Base-by-base conservation (phyloP, 495 filamentous ascomycete genomes). In the Xylaria scruposa region DNA sequence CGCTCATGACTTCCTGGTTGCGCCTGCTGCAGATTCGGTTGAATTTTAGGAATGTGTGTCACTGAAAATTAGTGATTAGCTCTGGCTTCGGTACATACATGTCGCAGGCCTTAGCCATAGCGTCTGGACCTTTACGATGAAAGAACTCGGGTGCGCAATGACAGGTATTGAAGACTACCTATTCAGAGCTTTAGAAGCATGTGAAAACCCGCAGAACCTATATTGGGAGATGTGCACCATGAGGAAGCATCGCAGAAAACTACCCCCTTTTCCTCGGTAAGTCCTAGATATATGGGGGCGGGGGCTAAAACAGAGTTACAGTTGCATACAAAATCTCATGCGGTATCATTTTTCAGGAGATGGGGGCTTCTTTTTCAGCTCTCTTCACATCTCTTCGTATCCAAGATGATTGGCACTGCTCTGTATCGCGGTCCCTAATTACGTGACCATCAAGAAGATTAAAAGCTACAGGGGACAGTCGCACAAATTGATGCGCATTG, bases 281-380 rank as follows among this genome's bases (percentile, higher is more conserved):
- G 49, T 51, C 49, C n/a, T 51, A 21, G 3, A 51, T 10, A 24
- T 51, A 24, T 51, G 49, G 8, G n/a, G 5, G 19, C 6, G 49
- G n/a, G 49, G 49, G 49, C 49, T 24, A 19, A 51, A 21, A 24
- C n/a, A 51, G 49, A 51, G 49, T 51, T 24, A 24, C 49, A 51
- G 42, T 46, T 46, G 4, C 42, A 46, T 51, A 12, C n/a, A 51
- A 51, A 7, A 24, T 51, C n/a, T 51, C 8, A 9, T 21, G 1
- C 8, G 3, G n/a, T 24, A 24, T 24, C 49, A 51, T 51, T 51
- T 24, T n/a, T 51, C n/a, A 24, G n/a, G n/a, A 24, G 49, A 51
- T 51, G n/a, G 49, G 49, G 49, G n/a, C 49, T 51, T 51, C 38
- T 12, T 21, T 51, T 51, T 51, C 49, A 51, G n/a, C 49, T 51